Evolutionary conservation across 164 flowering plant species (phyloP), one percentile per base, ranked within the genome.

Genomic region (Umbellularia californica): DNA sequence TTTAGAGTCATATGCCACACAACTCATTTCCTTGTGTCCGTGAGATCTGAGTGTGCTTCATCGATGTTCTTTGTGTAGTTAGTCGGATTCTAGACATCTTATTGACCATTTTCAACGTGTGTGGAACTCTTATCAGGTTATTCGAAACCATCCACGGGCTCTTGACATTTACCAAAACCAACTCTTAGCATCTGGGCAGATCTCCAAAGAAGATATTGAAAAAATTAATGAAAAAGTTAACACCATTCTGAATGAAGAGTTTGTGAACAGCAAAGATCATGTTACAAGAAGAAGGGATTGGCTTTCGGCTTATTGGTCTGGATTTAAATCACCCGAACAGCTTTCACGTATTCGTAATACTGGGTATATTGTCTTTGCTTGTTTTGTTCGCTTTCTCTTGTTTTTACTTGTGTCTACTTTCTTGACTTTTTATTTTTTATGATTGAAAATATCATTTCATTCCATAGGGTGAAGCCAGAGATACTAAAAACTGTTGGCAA

Each of bases 281-380:
- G 88, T 91, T 69, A 95, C 95, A 9, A 78, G 80, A 63, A 89
- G 82, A 79, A 89, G 98, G 82, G 99, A 96, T 79, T 83, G 85
- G 99, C 97, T 95, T 81, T 85, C 99, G 2, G 92, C 99, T 77
- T 88, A 87, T 77, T 94, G 99, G 99, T 28, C 91, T 85, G 98
- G 98, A 30, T 96, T 91, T 65, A 92, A 94, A 81, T 96, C 99
- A 28, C 98, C 99, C 41, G 97, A 91, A 77, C 99, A 96, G 82
- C 74, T 96, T 81, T 96, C 99, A 3, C 92, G 97, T 69, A 80
- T 94, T 73, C 86, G 97, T 62, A 94, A 92, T 85, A 96, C 99
- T 72, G 98, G 99, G 99, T 96, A 87, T 76, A 76, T 6, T 22
- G 50, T 6, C n/a, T 55, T 67, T 67, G 15, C 69, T 28, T 67